Evolutionary conservation across 2,329 filamentous ascomycete genomes (phyloP).

Genomic region (Arachnopeziza araneosa): DNA sequence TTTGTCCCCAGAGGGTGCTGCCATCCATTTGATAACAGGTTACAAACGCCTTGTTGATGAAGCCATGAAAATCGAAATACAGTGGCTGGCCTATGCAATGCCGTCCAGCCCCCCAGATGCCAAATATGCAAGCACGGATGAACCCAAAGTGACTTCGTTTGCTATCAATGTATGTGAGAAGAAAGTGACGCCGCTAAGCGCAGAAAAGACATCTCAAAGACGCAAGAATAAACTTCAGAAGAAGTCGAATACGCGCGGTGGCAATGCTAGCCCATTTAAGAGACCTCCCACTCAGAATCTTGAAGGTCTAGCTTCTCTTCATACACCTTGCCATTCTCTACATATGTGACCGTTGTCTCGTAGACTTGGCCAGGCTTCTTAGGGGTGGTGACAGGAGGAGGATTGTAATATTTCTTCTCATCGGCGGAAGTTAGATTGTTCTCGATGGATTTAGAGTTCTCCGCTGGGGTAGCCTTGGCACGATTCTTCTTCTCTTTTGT

Average conservation of each 20-base stretch:
- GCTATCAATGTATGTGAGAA: neutral
- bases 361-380: slow-evolving; percentile 23
- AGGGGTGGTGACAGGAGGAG: slow-evolving; percentile 17
- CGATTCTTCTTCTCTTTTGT: slow-evolving; percentile 31
- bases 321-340: slow-evolving; percentile 3
- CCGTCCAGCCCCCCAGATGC: slow-evolving; percentile 13
- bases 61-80: slow-evolving; percentile 16
- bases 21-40: neutral
- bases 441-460: slow-evolving; percentile 16
- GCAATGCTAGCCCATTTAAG: slow-evolving; percentile 11
- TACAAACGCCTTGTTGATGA: slow-evolving; percentile 21
- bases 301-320: slow-evolving; percentile 16
- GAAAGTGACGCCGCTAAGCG: neutral
- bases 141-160: neutral
- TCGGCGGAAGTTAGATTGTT: slow-evolving; percentile 23
- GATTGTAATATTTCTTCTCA: slow-evolving; percentile 18
- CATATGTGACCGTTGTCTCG: slow-evolving; percentile 14
- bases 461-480: slow-evolving; percentile 7
- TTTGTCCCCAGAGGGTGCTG: neutral
- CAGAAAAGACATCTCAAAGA: neutral
- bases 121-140: slow-evolving; percentile 13
- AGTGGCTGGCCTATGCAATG: slow-evolving; percentile 18
- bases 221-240: neutral
- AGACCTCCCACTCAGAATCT: slow-evolving; percentile 31
- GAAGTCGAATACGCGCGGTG: neutral